phyloP scores from a whole-genome alignment of 495 filamentous ascomycete species.

The Trichoderma gamsii region DNA sequence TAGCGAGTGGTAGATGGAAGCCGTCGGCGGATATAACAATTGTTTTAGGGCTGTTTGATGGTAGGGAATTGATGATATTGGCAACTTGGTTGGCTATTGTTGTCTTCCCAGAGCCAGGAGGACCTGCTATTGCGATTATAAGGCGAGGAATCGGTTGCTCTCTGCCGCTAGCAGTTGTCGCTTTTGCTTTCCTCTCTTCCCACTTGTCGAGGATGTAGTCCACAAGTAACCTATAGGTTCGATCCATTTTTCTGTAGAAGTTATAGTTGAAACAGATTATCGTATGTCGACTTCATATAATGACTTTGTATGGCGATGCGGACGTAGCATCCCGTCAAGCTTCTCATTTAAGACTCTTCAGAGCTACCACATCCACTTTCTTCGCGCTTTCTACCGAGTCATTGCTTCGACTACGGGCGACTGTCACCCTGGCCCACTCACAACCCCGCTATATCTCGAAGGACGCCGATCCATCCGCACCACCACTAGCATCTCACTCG shows the following conservation, averaged over 20 bases:
- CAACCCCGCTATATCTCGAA: not conserved
- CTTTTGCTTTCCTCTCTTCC: not conserved
- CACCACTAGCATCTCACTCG: not conserved
- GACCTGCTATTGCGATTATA: constrained; percentile 37
- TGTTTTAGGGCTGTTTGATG: constrained; percentile 18
- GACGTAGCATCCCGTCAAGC: not conserved
- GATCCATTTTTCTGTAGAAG: not conserved
- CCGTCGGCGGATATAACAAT: constrained; percentile 25
- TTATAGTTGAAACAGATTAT: not conserved
- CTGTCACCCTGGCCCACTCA: not conserved
- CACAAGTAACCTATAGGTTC: not conserved
- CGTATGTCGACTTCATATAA: not conserved
- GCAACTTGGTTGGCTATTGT: constrained; percentile 36
- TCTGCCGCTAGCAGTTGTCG: not conserved
- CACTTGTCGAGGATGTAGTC: not conserved
- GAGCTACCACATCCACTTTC: not conserved
- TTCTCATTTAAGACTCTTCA: not conserved
- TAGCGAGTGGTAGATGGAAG: constrained; percentile 33
- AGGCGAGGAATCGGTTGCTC: not conserved
- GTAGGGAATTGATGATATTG: constrained; percentile 26
- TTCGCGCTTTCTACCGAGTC: not conserved
- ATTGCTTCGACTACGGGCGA: not conserved
- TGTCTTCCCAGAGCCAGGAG: constrained; percentile 45
- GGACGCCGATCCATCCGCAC: not conserved
- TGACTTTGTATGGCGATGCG: not conserved